phyloP scores from a whole-genome alignment of 1,284 basidiomycete genomes.

The Marasmius oreades region DNA sequence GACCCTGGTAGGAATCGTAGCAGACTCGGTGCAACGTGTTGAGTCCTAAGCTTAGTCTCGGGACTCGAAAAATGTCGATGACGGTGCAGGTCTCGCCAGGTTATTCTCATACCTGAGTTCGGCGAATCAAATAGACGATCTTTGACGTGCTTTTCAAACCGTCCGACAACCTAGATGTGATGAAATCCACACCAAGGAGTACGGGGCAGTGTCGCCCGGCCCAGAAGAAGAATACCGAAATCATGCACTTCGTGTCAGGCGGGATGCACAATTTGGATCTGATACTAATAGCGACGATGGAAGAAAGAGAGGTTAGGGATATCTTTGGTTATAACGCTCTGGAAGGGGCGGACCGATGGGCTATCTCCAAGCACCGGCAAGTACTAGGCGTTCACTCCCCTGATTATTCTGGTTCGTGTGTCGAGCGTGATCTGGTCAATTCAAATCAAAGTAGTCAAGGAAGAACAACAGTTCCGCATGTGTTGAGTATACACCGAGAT shows the following conservation, averaged over 20 bases:
- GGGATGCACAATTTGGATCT: constrained; percentile 3
- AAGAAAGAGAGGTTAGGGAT: constrained; percentile 9
- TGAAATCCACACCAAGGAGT: constrained; percentile 21
- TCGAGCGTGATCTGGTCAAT: too few relatives aligned
- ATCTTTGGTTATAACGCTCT: constrained; percentile 11
- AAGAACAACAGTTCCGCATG: too few relatives aligned
- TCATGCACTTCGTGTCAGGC: constrained; percentile 1
- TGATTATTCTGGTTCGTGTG: too few relatives aligned
- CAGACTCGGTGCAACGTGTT: too few relatives aligned
- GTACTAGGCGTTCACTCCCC: too few relatives aligned
- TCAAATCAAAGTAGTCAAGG: too few relatives aligned
- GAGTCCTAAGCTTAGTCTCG: too few relatives aligned
- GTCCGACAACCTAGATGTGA: constrained; percentile 35
- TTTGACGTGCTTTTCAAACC: constrained; percentile 43
- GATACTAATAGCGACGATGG: constrained; percentile 2
- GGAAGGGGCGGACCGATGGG: constrained; percentile 16
- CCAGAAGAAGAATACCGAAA: constrained; percentile 11
- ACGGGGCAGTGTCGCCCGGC: constrained; percentile 11
- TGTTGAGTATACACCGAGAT: too few relatives aligned
- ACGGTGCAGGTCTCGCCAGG: constrained; percentile 42
- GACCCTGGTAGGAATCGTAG: too few relatives aligned
- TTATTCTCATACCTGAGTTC: constrained; percentile 49
- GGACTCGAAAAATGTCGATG: too few relatives aligned
- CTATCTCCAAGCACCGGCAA: neutral
- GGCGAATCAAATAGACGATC: too few relatives aligned